Base-by-base conservation (phyloP, 129 eudicot genomes). In the Cynara cardunculus region DNA sequence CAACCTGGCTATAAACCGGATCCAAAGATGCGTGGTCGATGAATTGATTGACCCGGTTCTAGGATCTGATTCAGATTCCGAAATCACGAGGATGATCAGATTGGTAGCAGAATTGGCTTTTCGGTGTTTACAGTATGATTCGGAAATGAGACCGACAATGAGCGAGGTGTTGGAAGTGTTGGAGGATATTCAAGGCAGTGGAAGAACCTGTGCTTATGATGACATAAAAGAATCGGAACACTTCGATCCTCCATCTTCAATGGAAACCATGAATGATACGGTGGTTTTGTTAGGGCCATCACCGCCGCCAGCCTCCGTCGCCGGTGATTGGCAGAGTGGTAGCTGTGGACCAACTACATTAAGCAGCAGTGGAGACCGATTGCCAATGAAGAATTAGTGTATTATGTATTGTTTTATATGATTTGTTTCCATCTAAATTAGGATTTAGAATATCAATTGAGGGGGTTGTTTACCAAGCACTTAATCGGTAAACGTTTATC, bases 111-210 rank as follows among this genome's bases (percentile, higher is more conserved):
- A 91, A 85, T 62, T 94, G 16, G 96, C 93, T 27, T 94, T 90
- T 61, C 86, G 80, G 67, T 94, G 98, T 81, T 75, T 94, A 84
- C 98, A 91, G 39, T 88, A 53, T 25, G 90, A 94, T 25, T 89
- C 88, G 78, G 97, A 90, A 30, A 75, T 90, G 85, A 89, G 98
- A 87, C 98, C 98, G 10, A 35, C 93, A 0, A 94, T 91, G 98
- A 87, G 78, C 53, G 98, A 89, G 80, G 95, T 91, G 18, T 49
- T 86, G 85, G 87, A 64, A 4, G 74, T 44, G 71, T 64, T 94
- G 74, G 71, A 71, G 85, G 90, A 86, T 3, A 86, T 94, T 28
- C 81, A 85, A 79, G 71, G 59, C 5, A 13, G 39, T 8, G 84
- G 75, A 16, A 46, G 72, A 41, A 75, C 32, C 66, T 70, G 78